Evolutionary conservation across 106 monocot genomes (phyloP).

Genomic region (Platanthera zijinensis): DNA sequence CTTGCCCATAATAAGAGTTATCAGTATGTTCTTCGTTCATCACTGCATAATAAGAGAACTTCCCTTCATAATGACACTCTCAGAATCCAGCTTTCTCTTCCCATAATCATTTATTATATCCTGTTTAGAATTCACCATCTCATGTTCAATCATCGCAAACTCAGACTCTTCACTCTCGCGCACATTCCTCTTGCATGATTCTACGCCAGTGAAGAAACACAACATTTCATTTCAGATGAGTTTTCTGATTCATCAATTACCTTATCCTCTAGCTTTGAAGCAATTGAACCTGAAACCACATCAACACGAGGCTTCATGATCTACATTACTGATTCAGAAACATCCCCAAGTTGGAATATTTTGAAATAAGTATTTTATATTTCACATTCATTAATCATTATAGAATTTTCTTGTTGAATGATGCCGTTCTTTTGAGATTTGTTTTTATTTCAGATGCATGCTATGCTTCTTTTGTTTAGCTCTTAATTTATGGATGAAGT

Average conservation of each 20-base stretch:
- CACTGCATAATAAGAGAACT: background rate
- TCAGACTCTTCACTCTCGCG: constrained; percentile 22
- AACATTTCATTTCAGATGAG: constrained; percentile 4
- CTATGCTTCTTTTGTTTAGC: background rate
- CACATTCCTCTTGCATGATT: constrained; percentile 9
- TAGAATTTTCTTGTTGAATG: background rate
- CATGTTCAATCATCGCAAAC: constrained; percentile 55
- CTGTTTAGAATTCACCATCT: constrained; percentile 31
- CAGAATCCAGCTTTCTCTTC: constrained; percentile 4
- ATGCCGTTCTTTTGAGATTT: background rate
- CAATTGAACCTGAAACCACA: constrained; percentile 5
- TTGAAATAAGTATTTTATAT: background rate
- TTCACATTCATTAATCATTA: background rate
- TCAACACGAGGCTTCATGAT: background rate
- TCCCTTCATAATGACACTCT: background rate
- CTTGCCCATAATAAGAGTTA: constrained; percentile 6
- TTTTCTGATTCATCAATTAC: constrained; percentile 7
- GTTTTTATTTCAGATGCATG: background rate
- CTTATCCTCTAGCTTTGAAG: constrained; percentile 19
- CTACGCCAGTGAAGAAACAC: background rate
- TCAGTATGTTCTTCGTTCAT: constrained; percentile 5
- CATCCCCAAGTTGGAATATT: background rate
- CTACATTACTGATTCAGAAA: constrained; percentile 31
- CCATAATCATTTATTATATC: background rate
- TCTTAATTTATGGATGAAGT: background rate